Conservation (phyloP, 352 stramenopile genomes). For the Aphanomyces euteiches region DNA sequence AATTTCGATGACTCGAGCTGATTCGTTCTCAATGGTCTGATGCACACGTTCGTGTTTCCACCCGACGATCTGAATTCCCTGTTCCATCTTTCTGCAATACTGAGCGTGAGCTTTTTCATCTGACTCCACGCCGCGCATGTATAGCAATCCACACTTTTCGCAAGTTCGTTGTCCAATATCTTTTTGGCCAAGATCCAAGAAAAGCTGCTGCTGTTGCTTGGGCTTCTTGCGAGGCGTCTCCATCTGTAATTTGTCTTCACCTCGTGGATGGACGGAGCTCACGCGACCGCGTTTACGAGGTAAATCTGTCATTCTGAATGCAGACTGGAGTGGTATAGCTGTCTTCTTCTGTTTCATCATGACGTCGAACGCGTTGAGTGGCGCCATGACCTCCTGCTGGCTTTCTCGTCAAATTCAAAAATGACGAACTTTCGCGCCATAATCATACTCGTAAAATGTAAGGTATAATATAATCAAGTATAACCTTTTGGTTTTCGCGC, state of each 20-base stretch:
- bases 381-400: not conserved
- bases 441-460: not conserved
- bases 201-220: constrained; percentile 45
- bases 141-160: constrained; percentile 58
- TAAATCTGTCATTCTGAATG: not conserved
- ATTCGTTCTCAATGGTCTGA: constrained; percentile 41
- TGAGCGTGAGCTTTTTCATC: constrained; percentile 66
- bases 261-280: not conserved
- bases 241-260: not conserved
- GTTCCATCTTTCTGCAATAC: constrained; percentile 48
- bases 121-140: constrained; percentile 56
- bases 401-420: not conserved
- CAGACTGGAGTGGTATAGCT: constrained; percentile 4
- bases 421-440: no score
- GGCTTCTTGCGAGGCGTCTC: constrained; percentile 19
- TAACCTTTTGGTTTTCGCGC: not conserved
- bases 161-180: constrained; percentile 65
- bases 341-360: constrained; percentile 47
- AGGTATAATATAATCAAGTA: not conserved
- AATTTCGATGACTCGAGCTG: constrained; percentile 65
- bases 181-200: constrained; percentile 73
- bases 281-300: not conserved
- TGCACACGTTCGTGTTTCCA: constrained; percentile 66
- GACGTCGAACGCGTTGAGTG: constrained; percentile 32
- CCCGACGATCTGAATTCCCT: constrained; percentile 51